Percentiles rank a stretch among this genome's conserved stretches.
These are phyloP conservation scores for Monosporascus sp. DNA, from an alignment of 2,329 filamentous ascomycete genomes.

Conservation along the genomic window DNA sequence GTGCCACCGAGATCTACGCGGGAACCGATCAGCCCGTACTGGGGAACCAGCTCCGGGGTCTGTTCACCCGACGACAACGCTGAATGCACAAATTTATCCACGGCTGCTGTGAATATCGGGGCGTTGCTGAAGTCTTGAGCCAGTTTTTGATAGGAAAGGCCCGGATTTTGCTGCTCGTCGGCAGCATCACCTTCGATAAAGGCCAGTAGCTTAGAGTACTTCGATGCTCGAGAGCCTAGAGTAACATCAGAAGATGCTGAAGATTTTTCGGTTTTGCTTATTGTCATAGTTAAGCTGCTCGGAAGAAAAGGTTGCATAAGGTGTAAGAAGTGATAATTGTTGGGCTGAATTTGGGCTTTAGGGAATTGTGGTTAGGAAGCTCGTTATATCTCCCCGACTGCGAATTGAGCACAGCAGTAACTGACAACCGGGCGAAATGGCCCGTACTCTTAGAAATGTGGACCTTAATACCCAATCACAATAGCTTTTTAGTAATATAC, in stretches of 20 bases:
- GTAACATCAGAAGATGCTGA: not conserved
- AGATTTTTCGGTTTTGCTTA: not conserved
- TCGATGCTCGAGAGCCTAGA: not conserved
- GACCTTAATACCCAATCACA: no score
- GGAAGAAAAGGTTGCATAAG: no score
- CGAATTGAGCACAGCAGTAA: no score
- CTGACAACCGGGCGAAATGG: no score
- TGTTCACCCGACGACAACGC: not conserved
- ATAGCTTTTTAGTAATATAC: no score
- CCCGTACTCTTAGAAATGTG: no score
- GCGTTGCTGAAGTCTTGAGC: not conserved
- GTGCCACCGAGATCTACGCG: not conserved
- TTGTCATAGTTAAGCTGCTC: no score
- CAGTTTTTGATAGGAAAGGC: not conserved
- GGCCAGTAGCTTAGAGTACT: not conserved
- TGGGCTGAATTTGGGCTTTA: no score
- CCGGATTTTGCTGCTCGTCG: not conserved
- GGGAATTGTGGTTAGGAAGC: no score
- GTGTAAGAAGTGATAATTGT: no score
- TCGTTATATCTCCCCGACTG: no score
- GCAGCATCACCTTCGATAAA: not conserved
- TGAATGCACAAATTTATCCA: not conserved
- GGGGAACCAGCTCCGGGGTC: conserved; percentile 5
- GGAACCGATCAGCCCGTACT: conserved; percentile 14
- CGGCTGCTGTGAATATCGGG: not conserved